A percentile compares a stretch with the other conserved stretches of the same genome.
Evolutionary conservation across 345 rosid species (phyloP).

Genomic region (Acer saccharum): DNA sequence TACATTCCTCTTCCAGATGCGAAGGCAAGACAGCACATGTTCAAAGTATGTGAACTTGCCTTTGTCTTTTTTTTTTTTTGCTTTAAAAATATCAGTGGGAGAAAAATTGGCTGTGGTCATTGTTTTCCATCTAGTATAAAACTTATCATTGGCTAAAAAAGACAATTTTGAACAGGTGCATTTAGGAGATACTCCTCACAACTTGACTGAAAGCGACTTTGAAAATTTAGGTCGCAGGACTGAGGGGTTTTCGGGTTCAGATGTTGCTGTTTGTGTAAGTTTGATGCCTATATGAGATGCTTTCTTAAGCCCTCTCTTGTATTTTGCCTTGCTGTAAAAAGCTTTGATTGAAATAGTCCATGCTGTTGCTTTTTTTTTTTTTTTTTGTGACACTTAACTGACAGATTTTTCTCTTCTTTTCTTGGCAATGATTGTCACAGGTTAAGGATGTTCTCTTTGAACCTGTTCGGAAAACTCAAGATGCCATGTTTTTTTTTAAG

Average conservation of each 20-base stretch:
- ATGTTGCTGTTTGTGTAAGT: slow-evolving; percentile 91
- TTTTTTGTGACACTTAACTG: not conserved
- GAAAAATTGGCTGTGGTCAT: slow-evolving; percentile 2
- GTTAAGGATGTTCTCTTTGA: slow-evolving; percentile 93
- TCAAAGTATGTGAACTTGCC: slow-evolving; percentile 57
- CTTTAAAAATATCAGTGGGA: not conserved
- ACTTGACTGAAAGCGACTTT: slow-evolving; percentile 80
- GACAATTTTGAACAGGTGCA: slow-evolving; percentile 59
- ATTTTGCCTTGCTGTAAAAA: not conserved
- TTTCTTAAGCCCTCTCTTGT: not conserved
- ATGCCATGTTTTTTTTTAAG: slow-evolving; percentile 79
- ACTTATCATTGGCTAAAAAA: slow-evolving; percentile 6
- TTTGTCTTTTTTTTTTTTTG: not conserved
- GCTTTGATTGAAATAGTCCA: not conserved
- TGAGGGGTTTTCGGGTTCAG: slow-evolving; percentile 96
- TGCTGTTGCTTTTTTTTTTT: not conserved
- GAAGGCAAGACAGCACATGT: slow-evolving; percentile 94
- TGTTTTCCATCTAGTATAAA: not conserved
- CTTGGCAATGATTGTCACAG: slow-evolving; percentile 34
- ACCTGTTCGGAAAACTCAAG: slow-evolving; percentile 93
- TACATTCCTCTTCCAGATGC: slow-evolving; percentile 92
- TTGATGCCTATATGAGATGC: slow-evolving; percentile 2
- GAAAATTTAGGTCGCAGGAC: slow-evolving; percentile 76
- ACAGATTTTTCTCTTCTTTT: not conserved
- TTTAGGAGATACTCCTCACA: slow-evolving; percentile 95